phyloP scores from a whole-genome alignment of 208 protist genomes.

The Trypanosoma avium region DNA sequence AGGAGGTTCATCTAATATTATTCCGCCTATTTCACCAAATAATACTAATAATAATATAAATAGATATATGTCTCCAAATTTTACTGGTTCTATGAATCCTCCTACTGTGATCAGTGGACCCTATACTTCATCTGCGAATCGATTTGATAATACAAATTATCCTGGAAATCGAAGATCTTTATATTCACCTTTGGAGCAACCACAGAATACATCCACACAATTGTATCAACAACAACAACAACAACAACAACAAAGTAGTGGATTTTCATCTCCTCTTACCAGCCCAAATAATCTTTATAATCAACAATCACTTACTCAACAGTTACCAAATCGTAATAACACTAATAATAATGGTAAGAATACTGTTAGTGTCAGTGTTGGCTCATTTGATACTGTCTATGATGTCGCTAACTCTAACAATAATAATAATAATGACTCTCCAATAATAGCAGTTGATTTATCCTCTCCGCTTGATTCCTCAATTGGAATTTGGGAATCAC shows the following conservation, averaged over 20 bases:
- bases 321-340: not conserved
- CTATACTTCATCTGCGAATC: slow-evolving; percentile 23
- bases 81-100: slow-evolving; percentile 7
- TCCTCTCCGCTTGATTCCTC: not conserved
- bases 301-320: not conserved
- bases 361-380: not conserved
- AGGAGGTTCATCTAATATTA: slow-evolving; percentile 15
- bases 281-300: not conserved
- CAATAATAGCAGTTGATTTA: not conserved
- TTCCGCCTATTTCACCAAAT: slow-evolving; percentile 14
- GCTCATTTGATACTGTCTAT: slow-evolving; percentile 1
- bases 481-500: not conserved
- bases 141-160: slow-evolving; percentile 13
- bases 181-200: slow-evolving; percentile 6
- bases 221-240: slow-evolving; percentile 13
- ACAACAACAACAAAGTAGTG: slow-evolving; percentile 8
- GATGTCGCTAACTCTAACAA: not conserved
- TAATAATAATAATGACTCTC: slow-evolving; percentile 3
- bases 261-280: not conserved
- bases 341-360: not conserved
- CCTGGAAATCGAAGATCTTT: slow-evolving; percentile 2
- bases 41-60: not conserved
- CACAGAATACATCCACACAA: not conserved
- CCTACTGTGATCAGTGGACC: slow-evolving; percentile 11
- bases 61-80: slow-evolving; percentile 10